Percentiles rank a stretch among this genome's conserved stretches.
phyloP scores from a whole-genome alignment of 2,329 filamentous ascomycete species.

The Ceratocystis huliohia region DNA sequence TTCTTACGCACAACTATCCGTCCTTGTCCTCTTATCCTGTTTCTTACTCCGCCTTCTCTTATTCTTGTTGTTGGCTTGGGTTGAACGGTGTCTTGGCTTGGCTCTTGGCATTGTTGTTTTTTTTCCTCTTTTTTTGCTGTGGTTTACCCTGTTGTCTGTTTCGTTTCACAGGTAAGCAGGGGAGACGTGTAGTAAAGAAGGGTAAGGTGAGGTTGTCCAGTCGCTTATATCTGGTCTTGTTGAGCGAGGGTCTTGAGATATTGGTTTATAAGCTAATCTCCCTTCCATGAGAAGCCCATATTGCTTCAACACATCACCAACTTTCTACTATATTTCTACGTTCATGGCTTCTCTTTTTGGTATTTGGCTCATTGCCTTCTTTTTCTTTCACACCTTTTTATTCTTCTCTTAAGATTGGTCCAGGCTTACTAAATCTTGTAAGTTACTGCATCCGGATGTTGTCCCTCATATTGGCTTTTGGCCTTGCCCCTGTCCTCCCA shows the following conservation, averaged over 20 bases:
- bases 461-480: neutral
- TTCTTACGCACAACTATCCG: neutral
- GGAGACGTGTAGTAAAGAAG: neutral
- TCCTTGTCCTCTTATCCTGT: neutral
- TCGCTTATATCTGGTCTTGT: no score
- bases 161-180: constrained; percentile 1
- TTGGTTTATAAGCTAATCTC: no score
- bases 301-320: no score
- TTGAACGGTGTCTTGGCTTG: constrained; percentile 8
- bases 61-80: neutral
- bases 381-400: neutral
- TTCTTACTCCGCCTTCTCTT: neutral
- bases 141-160: constrained; percentile 4
- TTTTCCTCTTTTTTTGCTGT: neutral
- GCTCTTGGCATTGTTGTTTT: neutral
- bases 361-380: neutral
- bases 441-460: constrained; percentile 8
- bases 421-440: constrained; percentile 9
- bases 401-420: neutral
- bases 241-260: no score
- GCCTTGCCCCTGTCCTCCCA: neutral
- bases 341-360: neutral
- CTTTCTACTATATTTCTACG: no score
- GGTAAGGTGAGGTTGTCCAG: neutral
- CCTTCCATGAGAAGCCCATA: no score